Percentiles rank a stretch among this genome's conserved stretches.
Conservation (phyloP, 768 basidiomycete species). For the Suillus cothurnatus region DNA sequence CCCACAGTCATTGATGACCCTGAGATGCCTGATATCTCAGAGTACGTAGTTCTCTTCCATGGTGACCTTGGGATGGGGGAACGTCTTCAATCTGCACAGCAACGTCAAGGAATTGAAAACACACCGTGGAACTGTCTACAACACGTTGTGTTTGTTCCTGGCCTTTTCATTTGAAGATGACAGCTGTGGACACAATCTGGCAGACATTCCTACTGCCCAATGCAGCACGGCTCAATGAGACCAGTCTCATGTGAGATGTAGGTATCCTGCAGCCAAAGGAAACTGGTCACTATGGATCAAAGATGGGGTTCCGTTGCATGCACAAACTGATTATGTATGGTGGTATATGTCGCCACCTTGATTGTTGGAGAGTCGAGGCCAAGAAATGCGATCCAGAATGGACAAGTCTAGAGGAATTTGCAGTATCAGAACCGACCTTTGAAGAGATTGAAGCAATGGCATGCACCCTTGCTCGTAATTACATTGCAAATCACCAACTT, state of each 20-base stretch:
- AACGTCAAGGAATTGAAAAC: too few species aligned
- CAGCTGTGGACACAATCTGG: neutral
- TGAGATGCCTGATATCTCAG: constrained; percentile 13
- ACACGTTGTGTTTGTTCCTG: neutral
- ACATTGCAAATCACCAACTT: neutral
- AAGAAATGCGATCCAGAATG: constrained; percentile 11
- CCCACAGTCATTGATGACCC: neutral
- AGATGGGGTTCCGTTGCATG: constrained; percentile 36
- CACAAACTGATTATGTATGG: constrained; percentile 39
- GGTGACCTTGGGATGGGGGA: constrained; percentile 27
- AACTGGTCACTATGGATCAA: constrained; percentile 31
- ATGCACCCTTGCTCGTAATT: constrained; percentile 18
- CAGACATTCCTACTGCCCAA: constrained; percentile 1
- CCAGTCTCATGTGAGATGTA: constrained; percentile 22
- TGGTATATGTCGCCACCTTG: constrained; percentile 25
- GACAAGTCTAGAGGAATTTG: constrained; percentile 30
- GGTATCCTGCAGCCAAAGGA: constrained; percentile 30
- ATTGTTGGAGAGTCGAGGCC: constrained; percentile 30
- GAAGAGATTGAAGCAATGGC: constrained; percentile 29
- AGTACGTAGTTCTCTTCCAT: constrained; percentile 20
- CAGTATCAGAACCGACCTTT: constrained; percentile 30
- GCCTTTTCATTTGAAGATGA: neutral
- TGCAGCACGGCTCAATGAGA: neutral
- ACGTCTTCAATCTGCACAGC: constrained; percentile 3
- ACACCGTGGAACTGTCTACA: neutral